phyloP scores from a whole-genome alignment of 139 green algal genomes.

The Desmodesmus armatus region DNA sequence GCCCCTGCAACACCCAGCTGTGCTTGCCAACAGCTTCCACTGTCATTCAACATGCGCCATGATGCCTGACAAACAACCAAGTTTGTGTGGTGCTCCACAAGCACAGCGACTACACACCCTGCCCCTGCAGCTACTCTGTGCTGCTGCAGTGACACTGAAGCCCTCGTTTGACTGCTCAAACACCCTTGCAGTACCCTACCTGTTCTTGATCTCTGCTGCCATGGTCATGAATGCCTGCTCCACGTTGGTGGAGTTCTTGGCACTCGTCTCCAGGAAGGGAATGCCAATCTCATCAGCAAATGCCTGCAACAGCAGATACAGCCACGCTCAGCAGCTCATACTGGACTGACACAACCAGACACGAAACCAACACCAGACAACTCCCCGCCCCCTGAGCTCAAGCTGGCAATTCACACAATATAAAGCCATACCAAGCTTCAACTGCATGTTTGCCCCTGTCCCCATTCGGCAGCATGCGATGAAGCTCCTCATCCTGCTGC shows the following conservation, averaged over 20 bases:
- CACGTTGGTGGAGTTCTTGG: conserved; percentile 99
- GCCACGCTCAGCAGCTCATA: conserved; percentile 10
- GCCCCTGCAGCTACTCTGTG: background rate
- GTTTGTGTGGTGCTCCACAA: background rate
- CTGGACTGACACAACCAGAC: conserved; percentile 32
- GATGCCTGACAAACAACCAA: no score
- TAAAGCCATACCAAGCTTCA: background rate
- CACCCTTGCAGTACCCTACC: background rate
- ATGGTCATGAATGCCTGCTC: conserved; percentile 99
- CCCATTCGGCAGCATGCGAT: no score
- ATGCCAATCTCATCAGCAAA: conserved; percentile 99
- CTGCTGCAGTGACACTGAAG: background rate
- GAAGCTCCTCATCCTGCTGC: no score
- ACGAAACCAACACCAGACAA: background rate
- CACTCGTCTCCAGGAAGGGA: conserved; percentile 98
- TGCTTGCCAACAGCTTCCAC: no score
- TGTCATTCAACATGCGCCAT: no score
- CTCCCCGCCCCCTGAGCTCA: background rate
- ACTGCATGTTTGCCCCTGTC: no score
- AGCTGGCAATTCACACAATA: background rate
- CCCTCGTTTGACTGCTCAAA: background rate
- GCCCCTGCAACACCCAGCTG: no score
- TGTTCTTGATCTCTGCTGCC: conserved; percentile 99
- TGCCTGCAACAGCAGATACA: conserved; percentile 64
- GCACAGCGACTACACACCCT: background rate